A percentile compares a stretch with the other conserved stretches of the same genome.
phyloP scores from a whole-genome alignment of 1,284 basidiomycete species.

The Ganoderma resinaceum region DNA sequence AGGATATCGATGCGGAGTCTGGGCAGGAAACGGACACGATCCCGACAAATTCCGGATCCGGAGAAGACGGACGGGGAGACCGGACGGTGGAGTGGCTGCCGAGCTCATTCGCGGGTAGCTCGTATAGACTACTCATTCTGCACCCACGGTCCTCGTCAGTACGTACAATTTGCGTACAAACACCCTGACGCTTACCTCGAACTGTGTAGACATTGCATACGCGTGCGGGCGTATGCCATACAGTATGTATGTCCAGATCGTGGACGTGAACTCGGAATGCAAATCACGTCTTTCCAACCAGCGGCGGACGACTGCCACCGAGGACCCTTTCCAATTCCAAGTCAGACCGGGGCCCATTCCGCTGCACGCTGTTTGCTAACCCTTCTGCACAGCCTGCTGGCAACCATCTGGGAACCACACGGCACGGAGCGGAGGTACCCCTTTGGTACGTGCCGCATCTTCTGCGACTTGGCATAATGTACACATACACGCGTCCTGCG shows the following conservation, averaged over 20 bases:
- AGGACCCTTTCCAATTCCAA: not conserved
- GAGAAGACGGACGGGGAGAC: not conserved
- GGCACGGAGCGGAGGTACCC: not conserved
- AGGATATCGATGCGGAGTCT: not conserved
- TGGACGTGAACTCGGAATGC: not conserved
- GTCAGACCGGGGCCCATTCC: not conserved
- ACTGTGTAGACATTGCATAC: not conserved
- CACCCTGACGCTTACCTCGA: not conserved
- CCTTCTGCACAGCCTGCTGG: not conserved
- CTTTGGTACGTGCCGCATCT: not conserved
- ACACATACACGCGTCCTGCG: not conserved
- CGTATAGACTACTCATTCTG: not conserved
- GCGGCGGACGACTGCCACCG: not conserved
- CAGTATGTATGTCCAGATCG: not conserved
- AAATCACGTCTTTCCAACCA: not conserved
- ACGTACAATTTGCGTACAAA: slow-evolving; percentile 25
- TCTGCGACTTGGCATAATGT: not conserved
- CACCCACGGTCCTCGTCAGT: slow-evolving; percentile 7
- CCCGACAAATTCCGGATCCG: not conserved
- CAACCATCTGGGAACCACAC: not conserved
- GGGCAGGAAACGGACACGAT: not conserved
- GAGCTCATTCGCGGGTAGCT: not conserved
- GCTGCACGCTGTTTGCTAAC: not conserved
- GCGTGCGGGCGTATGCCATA: not conserved
- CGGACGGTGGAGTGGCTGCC: not conserved